These are phyloP conservation scores for Trichoderma koningiopsis DNA, from an alignment of 2,329 filamentous ascomycete genomes.

Conservation along the genomic window DNA sequence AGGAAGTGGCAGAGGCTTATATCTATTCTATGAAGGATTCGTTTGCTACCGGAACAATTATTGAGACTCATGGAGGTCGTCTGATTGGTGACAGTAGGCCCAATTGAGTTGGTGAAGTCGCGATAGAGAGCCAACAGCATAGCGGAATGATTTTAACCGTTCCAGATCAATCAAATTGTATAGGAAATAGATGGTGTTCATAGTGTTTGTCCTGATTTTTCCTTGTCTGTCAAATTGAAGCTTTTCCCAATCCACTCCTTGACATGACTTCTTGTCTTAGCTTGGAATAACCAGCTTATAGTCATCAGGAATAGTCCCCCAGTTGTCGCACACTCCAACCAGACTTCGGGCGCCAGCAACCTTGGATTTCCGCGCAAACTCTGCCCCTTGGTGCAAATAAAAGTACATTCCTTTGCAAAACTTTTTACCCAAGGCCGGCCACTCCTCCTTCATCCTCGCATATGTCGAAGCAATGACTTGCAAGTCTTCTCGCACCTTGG, in stretches of 20 bases:
- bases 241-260: not conserved
- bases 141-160: not conserved
- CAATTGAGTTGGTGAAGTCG: not conserved
- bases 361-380: slow-evolving; percentile 26
- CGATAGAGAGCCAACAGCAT: not conserved
- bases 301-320: slow-evolving; percentile 25
- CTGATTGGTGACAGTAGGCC: slow-evolving; percentile 30
- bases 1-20: slow-evolving; percentile 48
- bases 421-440: slow-evolving; percentile 29
- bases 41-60: slow-evolving; percentile 40
- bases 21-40: slow-evolving; percentile 48
- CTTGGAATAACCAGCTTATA: slow-evolving; percentile 7
- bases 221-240: not conserved
- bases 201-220: not conserved
- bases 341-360: slow-evolving; percentile 27
- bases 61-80: slow-evolving; percentile 34
- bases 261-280: not conserved
- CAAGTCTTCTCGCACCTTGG: slow-evolving; percentile 30
- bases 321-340: slow-evolving; percentile 30
- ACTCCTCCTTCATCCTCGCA: slow-evolving; percentile 27
- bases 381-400: slow-evolving; percentile 27
- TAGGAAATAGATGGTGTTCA: not conserved
- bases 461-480: slow-evolving; percentile 29
- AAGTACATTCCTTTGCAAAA: slow-evolving; percentile 31
- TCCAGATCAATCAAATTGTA: not conserved